These are phyloP conservation scores for Chlamydomonas sphaeroides DNA, from an alignment of 139 green algal genomes.

Conservation along the genomic window DNA sequence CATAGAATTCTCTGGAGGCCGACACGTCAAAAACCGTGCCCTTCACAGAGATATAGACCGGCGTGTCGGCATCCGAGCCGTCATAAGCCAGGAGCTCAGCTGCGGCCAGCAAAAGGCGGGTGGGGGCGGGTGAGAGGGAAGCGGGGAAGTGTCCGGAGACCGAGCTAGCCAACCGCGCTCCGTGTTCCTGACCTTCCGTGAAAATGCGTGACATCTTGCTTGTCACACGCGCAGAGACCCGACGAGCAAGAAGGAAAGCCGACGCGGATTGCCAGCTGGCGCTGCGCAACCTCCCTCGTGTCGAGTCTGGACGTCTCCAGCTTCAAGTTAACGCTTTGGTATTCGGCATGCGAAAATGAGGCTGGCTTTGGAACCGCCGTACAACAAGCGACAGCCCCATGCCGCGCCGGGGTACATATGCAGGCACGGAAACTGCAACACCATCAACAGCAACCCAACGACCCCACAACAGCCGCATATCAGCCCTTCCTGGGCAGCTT, in stretches of 20 bases:
- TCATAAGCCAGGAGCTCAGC: constrained; percentile 1
- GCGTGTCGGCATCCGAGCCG: constrained; percentile 4
- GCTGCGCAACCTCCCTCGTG: no score
- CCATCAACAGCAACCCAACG: not conserved
- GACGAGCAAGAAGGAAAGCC: no score
- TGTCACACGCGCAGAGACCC: no score
- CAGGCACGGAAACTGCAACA: not conserved
- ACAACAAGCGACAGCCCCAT: no score
- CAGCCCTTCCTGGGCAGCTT: not conserved
- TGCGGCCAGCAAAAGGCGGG: not conserved
- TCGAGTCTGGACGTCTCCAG: no score
- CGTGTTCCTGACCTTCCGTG: not conserved
- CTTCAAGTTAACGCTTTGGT: no score
- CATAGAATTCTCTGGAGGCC: constrained; percentile 43
- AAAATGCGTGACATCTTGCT: no score
- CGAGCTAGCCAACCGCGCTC: not conserved
- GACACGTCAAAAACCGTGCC: constrained; percentile 47
- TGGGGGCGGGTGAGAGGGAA: not conserved
- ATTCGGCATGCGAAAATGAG: no score
- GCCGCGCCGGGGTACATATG: no score
- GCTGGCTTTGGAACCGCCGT: no score
- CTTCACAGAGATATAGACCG: constrained; percentile 43
- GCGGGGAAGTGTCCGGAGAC: not conserved
- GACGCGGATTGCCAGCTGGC: no score
- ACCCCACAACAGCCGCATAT: not conserved